Base-by-base conservation (phyloP, 2,329 filamentous ascomycete species). In the Xylariaceae sp. region DNA sequence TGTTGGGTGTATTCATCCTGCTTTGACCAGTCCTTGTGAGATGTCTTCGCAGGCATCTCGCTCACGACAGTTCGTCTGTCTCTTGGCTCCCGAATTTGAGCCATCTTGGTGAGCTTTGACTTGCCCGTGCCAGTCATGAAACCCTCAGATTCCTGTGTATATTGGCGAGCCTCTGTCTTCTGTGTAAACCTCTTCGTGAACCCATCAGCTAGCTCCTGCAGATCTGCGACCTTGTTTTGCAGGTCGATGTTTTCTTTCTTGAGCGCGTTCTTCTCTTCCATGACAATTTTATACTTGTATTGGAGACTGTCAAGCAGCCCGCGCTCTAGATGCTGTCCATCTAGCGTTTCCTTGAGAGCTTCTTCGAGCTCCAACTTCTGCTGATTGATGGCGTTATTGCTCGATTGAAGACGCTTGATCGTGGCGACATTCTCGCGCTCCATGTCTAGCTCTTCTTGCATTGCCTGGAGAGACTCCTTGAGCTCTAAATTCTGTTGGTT, bases 401-500 rank as follows among this genome's bases (percentile, higher is more conserved):
- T 73, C 6, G 68, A 54, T 44, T 75, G 64, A 24, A 75, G 63
- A 7, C 61, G 62, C 60, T 77, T 81, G 60, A 82, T 81, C 29
- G 81, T 83, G 50, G 78, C 75, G 46, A 67, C 60, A 26, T 70
- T 68, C 45, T 84, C 77, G 23, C 82, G 81, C 4, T 86, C 76
- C 62, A 67, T 68, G 27, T 75, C 71, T 3, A 77, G 64, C 29
- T 68, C 60, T 3, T 55, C 55, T 27, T 65, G 61, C 2, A 55
- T 33, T 11, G 43, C 54, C 33, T 61, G 60, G 16, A 64, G 50
- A 27, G 65, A 75, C 37, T 76, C 69, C 13, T 76, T 73, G 1
- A 80, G 70, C 33, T 76, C 74, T 11, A 73, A 70, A 37, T 76
- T 78, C 61, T 79, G 74, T 6, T 73, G 67, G 44, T 72, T 72